phyloP scores from a whole-genome alignment of 352 stramenopile species.

The Globisporangium nunn region DNA sequence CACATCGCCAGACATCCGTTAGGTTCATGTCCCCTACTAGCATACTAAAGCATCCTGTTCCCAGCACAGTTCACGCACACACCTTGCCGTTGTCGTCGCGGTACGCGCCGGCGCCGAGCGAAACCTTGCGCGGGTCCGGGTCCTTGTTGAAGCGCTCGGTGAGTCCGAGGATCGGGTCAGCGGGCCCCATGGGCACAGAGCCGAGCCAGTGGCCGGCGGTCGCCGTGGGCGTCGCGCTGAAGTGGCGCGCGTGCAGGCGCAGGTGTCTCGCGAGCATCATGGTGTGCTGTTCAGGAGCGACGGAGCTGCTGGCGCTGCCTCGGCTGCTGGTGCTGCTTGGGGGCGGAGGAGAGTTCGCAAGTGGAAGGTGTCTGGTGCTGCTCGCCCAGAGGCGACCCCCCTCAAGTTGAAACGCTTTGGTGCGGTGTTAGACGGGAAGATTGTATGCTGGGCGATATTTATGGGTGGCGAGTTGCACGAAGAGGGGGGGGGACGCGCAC shows the following conservation, averaged over 20 bases:
- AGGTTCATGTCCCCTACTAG: neutral
- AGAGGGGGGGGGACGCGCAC: neutral
- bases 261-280: conserved; percentile 31
- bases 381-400: neutral
- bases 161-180: conserved; percentile 96
- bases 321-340: neutral
- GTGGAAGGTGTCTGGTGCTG: conserved; percentile 1
- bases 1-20: neutral
- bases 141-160: conserved; percentile 92
- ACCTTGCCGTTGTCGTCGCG: conserved; percentile 90
- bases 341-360: neutral
- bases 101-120: conserved; percentile 98
- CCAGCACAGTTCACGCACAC: neutral
- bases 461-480: neutral
- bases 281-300: neutral
- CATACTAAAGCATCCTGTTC: conserved; percentile 4
- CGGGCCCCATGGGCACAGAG: conserved; percentile 90
- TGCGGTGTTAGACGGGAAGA: neutral
- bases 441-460: neutral
- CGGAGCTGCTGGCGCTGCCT: neutral
- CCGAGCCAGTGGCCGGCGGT: conserved; percentile 56
- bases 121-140: conserved; percentile 92
- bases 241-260: conserved; percentile 28
- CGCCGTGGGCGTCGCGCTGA: conserved; percentile 30
- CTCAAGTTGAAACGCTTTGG: too few relatives aligned